These are phyloP conservation scores for Neurospora hispaniola DNA, from an alignment of 495 filamentous ascomycete genomes.

Conservation along the genomic window DNA sequence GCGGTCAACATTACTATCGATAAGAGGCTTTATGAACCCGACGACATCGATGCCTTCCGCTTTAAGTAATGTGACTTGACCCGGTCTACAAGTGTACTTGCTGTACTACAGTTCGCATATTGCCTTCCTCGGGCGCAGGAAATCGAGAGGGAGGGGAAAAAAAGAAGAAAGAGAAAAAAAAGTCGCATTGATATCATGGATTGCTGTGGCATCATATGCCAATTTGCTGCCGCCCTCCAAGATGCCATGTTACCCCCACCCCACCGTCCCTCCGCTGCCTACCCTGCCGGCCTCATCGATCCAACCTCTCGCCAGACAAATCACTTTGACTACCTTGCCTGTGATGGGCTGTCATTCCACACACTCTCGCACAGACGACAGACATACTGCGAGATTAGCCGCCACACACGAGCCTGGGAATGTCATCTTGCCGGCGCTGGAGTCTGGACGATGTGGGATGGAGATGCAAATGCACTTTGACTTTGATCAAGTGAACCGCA, in stretches of 20 bases:
- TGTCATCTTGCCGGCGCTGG: neutral
- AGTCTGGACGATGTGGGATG: neutral
- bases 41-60: neutral
- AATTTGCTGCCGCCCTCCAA: neutral
- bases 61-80: neutral
- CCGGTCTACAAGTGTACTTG: neutral
- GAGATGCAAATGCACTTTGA: neutral
- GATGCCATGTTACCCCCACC: neutral
- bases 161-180: too few species aligned
- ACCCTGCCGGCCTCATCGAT: neutral
- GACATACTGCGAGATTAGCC: neutral
- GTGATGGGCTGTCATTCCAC: neutral
- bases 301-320: neutral
- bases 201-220: neutral
- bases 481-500: neutral
- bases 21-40: neutral
- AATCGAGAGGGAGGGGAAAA: too few species aligned
- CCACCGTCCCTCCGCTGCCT: neutral
- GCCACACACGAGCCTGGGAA: neutral
- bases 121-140: neutral
- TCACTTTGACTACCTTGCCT: neutral
- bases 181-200: neutral
- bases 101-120: neutral
- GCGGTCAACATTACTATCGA: neutral
- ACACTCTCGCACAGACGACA: neutral